Conservation (phyloP, 2,329 filamentous ascomycete species). For the Nemania sp. region DNA sequence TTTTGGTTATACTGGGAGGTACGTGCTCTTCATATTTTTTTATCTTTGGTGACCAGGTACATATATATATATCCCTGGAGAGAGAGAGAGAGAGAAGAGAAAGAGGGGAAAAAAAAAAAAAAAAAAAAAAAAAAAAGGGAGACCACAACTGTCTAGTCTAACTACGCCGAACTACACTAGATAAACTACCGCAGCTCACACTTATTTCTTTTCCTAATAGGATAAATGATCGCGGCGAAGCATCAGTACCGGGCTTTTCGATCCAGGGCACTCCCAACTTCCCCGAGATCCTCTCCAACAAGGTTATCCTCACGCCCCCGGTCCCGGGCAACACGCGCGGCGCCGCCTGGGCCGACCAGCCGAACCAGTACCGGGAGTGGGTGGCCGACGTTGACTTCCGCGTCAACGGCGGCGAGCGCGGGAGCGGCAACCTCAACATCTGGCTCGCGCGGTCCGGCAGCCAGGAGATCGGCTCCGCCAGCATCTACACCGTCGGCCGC, state of each 20-base stretch:
- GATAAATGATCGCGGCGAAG: constrained; percentile 71
- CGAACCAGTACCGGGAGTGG: constrained; percentile 77
- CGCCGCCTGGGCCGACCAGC: constrained; percentile 80
- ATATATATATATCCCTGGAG: no score
- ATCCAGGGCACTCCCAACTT: constrained; percentile 65
- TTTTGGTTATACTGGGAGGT: constrained; percentile 79
- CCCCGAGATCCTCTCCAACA: constrained; percentile 83
- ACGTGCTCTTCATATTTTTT: constrained; percentile 40
- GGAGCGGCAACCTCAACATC: constrained; percentile 89
- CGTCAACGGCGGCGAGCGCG: constrained; percentile 85
- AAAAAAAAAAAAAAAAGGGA: not conserved
- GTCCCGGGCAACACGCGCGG: constrained; percentile 87
- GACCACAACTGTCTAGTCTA: not conserved
- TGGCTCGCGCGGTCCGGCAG: constrained; percentile 85
- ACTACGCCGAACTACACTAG: not conserved
- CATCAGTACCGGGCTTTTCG: constrained; percentile 66
- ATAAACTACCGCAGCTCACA: constrained; percentile 35
- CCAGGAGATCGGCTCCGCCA: constrained; percentile 74
- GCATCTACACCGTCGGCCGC: constrained; percentile 83
- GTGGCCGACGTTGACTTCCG: constrained; percentile 87
- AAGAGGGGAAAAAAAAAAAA: no score
- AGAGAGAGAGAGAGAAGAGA: no score
- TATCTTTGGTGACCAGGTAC: no score
- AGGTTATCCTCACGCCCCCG: constrained; percentile 89
- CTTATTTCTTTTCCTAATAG: constrained; percentile 53